Evolutionary conservation across 495 filamentous ascomycete genomes (phyloP).

Genomic region (Podospora bellae-mahoneyi): DNA sequence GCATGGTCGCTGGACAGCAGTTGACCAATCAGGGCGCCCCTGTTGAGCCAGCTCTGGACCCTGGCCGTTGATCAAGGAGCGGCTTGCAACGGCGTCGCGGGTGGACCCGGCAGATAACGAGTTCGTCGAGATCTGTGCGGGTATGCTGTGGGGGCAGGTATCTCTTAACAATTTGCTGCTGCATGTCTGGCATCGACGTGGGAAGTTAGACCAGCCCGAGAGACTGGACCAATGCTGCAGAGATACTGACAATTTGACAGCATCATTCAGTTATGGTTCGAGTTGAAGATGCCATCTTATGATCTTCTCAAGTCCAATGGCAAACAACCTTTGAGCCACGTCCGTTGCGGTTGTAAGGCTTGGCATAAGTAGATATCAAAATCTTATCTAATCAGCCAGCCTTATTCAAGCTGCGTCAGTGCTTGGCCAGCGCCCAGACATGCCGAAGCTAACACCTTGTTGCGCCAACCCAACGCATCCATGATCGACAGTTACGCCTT

Average conservation of each 20-base stretch:
- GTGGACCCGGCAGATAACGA: conserved; percentile 9
- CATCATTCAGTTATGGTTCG: too few relatives aligned
- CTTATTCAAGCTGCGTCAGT: neutral
- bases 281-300: too few relatives aligned
- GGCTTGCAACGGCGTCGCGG: conserved; percentile 10
- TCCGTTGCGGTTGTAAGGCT: neutral
- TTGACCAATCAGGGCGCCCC: conserved; percentile 29
- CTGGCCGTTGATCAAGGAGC: neutral
- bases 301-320: too few relatives aligned
- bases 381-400: neutral
- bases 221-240: too few relatives aligned
- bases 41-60: neutral
- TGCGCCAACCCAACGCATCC: neutral
- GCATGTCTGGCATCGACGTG: neutral
- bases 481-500: neutral
- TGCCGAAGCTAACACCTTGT: neutral
- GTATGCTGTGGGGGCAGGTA: neutral
- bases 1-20: conserved; percentile 11
- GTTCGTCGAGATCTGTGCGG: neutral
- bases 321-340: too few relatives aligned
- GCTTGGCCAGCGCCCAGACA: neutral
- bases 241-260: too few relatives aligned
- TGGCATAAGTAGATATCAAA: neutral
- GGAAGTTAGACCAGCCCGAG: too few relatives aligned
- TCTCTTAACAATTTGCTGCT: neutral